Conservation (phyloP, 805 yeast genomes). For the Zygotorulaspora florentina region DNA sequence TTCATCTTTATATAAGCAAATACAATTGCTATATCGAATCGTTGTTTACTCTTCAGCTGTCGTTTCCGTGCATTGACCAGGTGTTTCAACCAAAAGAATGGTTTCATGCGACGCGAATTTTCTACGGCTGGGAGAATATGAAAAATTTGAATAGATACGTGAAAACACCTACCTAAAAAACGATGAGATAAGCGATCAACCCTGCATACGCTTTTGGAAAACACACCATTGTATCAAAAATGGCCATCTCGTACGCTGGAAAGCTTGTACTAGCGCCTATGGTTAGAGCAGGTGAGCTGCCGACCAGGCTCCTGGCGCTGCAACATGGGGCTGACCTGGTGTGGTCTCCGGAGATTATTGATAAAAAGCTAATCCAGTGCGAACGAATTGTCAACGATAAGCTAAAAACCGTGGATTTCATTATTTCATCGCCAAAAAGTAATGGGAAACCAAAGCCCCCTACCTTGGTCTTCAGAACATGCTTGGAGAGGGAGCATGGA, state of each 20-base stretch:
- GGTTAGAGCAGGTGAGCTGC: conserved; percentile 95
- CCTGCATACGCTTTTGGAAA: background rate
- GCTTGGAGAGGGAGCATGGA: conserved; percentile 55
- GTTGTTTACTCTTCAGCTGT: background rate
- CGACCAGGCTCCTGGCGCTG: conserved; percentile 76
- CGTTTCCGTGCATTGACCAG: background rate
- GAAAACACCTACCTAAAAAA: conserved; percentile 6
- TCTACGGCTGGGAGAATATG: background rate
- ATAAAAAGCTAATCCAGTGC: conserved; percentile 73
- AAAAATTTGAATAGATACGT: conserved; percentile 1
- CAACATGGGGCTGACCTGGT: conserved; percentile 89
- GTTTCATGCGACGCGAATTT: conserved; percentile 15
- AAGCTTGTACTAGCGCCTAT: conserved; percentile 89
- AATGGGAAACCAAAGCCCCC: conserved; percentile 44
- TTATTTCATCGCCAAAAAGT: conserved; percentile 36
- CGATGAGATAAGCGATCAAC: background rate
- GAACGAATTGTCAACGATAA: conserved; percentile 55
- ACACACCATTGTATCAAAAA: background rate
- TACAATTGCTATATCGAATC: background rate
- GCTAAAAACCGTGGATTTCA: conserved; percentile 58
- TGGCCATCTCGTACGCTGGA: conserved; percentile 66
- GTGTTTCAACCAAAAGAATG: conserved; percentile 12
- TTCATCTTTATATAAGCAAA: background rate
- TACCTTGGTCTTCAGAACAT: conserved; percentile 69
- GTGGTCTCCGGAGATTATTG: conserved; percentile 94